Evolutionary conservation across 208 protist genomes (phyloP), one percentile per base, ranked within the genome.

Genomic region (Wallacemonas sp.): DNA sequence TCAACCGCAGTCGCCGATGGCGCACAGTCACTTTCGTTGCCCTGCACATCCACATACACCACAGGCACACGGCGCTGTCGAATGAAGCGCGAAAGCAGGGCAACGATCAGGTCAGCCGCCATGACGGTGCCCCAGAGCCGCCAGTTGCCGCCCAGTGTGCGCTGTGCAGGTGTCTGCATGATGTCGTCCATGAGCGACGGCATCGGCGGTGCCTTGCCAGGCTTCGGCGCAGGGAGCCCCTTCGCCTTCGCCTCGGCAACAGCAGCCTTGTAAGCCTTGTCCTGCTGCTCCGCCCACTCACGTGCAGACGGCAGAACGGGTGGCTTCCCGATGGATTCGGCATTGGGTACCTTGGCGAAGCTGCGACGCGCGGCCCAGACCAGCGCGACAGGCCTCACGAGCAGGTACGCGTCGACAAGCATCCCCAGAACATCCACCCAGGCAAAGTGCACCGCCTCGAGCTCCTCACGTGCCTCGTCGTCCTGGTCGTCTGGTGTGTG

Each of bases 391-490:
- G 89, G 89, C 0, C 89, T 78, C 6, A 93, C 39, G 12, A 93
- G 66, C 15, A 89, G 60, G 62, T 83, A 79, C 19, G 68, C 22
- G 66, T 95, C 89, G 9, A 92, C 70, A 6, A 78, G n/a, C 62
- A 92, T 63, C 13, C 80, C 85, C 2, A 95, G 71, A 19, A 92
- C 59, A 61, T 95, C 89, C 1, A 89, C 42, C 52, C 71, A 82
- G 26, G 79, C 88, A 58, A 87, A 85, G n/a, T 59, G 75, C 27
- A 91, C 58, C 19, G 65, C 36, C 55, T 81, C 79, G 12, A 54
- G 61, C 57, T 65, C 53, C 52, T 74, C 73, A 36, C 54, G 48
- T 62, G 30, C 68, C 19, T 64, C 54, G 33, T 66, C 64, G 21
- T 69, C 59, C 2, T 74, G 55, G 12, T 65, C 66, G 4, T 50